Evolutionary conservation across 495 filamentous ascomycete genomes (phyloP).

Genomic region (Aspergillus taichungensis): DNA sequence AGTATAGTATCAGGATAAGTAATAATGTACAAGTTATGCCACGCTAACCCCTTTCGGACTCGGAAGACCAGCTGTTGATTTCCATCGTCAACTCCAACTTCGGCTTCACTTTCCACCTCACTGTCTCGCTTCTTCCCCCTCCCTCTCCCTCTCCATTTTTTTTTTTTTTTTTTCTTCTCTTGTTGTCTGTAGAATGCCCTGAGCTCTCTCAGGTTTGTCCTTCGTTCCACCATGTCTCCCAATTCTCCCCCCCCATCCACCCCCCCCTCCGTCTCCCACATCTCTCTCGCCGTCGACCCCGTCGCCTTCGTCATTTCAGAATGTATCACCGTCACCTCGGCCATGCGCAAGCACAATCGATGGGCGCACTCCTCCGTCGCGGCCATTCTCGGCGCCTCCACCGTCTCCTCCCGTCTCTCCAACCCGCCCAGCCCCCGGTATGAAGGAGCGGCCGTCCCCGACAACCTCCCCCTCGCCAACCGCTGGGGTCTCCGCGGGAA

Average conservation of each 20-base stretch:
- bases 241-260: too few species aligned
- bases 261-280: conserved; percentile 12
- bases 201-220: too few species aligned
- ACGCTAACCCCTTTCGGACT: too few species aligned
- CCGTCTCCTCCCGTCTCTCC: conserved; percentile 35
- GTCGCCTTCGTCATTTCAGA: conserved; percentile 95
- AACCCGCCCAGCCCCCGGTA: conserved; percentile 30
- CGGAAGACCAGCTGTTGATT: conserved; percentile 14
- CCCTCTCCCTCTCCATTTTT: neutral
- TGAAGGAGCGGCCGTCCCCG: conserved; percentile 22
- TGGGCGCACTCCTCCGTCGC: conserved; percentile 96
- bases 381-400: conserved; percentile 74
- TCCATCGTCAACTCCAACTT: neutral
- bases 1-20: too few species aligned
- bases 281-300: conserved; percentile 81
- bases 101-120: neutral
- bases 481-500: conserved; percentile 90
- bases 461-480: conserved; percentile 49
- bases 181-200: conserved; percentile 3
- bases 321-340: conserved; percentile 96
- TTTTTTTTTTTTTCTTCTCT: neutral
- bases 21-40: too few species aligned
- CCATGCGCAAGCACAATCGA: conserved; percentile 94
- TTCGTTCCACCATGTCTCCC: too few species aligned
- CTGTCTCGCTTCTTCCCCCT: neutral